Conservation (phyloP, 2,329 filamentous ascomycete genomes). For the Apiospora hydei region DNA sequence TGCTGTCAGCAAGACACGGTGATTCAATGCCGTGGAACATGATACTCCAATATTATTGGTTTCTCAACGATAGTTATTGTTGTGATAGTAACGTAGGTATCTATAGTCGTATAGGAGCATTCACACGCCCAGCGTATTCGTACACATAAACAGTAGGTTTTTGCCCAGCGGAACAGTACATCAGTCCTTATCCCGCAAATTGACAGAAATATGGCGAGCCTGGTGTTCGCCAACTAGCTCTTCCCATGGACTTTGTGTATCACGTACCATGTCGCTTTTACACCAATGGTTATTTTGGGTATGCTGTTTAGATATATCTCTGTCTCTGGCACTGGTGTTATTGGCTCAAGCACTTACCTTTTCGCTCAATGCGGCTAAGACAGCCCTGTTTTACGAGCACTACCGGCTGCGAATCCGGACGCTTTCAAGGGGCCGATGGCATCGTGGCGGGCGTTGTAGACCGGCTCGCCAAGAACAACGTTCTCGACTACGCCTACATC, state of each 20-base stretch:
- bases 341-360: background rate
- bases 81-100: background rate
- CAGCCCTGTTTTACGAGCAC: constrained; percentile 47
- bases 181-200: background rate
- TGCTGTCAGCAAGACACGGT: background rate
- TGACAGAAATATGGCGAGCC: background rate
- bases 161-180: background rate
- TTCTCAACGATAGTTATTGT: background rate
- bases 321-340: background rate
- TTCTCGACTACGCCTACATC: too few species aligned
- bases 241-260: too few species aligned
- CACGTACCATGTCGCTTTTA: too few species aligned
- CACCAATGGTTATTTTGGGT: too few species aligned
- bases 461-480: too few species aligned
- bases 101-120: background rate
- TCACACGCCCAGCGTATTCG: background rate
- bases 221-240: background rate
- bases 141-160: background rate
- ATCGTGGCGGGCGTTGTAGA: too few species aligned
- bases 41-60: background rate
- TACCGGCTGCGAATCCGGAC: constrained; percentile 52
- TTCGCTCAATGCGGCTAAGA: constrained; percentile 27
- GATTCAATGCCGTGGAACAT: too few species aligned
- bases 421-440: constrained; percentile 52
- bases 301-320: too few species aligned